phyloP scores from a whole-genome alignment of 1,284 basidiomycete genomes.

The Anthracocystis setariae region DNA sequence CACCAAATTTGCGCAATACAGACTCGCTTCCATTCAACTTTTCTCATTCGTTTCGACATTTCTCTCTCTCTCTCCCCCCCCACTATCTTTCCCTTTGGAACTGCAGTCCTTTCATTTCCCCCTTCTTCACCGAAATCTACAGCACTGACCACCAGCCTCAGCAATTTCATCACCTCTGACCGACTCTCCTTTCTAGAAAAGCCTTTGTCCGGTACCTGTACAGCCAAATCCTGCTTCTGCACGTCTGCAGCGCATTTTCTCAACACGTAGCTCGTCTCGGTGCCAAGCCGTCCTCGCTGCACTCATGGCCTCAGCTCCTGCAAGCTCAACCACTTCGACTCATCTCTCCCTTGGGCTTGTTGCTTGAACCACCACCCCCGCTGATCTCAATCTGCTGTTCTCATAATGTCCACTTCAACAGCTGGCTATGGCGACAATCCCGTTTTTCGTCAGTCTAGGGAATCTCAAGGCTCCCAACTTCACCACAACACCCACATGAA shows the following conservation, averaged over 20 bases:
- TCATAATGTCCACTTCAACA: slow-evolving; percentile 33
- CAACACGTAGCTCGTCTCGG: too few relatives aligned
- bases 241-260: too few relatives aligned
- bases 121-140: neutral
- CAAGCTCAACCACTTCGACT: neutral
- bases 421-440: slow-evolving; percentile 16
- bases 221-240: too few relatives aligned
- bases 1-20: neutral
- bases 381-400: neutral
- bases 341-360: neutral
- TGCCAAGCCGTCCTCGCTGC: too few relatives aligned
- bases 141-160: neutral
- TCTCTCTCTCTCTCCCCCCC: neutral
- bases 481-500: slow-evolving; percentile 11
- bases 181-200: too few relatives aligned
- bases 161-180: too few relatives aligned
- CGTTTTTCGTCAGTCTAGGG: neutral
- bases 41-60: too few relatives aligned
- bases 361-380: neutral
- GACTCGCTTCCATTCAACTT: too few relatives aligned
- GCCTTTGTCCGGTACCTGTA: too few relatives aligned
- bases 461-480: slow-evolving; percentile 8
- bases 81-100: neutral
- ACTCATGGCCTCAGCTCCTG: too few relatives aligned
- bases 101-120: neutral